phyloP scores from a whole-genome alignment of 352 stramenopile genomes.

The Pythium graminicola region DNA sequence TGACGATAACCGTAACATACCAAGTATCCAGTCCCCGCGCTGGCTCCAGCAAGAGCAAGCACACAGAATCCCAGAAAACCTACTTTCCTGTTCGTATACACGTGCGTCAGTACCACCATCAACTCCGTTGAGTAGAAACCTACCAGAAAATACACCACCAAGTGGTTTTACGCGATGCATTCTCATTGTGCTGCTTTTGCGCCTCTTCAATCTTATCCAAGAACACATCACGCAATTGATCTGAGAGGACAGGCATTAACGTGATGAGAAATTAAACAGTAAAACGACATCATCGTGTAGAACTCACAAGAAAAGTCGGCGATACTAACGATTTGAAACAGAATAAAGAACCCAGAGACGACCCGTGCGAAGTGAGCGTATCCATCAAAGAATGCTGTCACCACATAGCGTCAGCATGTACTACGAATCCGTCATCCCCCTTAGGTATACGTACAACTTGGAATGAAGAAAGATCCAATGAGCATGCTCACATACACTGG shows the following conservation, averaged over 20 bases:
- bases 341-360: slow-evolving; percentile 60
- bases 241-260: slow-evolving; percentile 17
- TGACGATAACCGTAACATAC: no score
- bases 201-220: slow-evolving; percentile 45
- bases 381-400: slow-evolving; percentile 54
- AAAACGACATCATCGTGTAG: slow-evolving; percentile 29
- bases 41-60: slow-evolving; percentile 45
- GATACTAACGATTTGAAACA: slow-evolving; percentile 77
- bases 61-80: slow-evolving; percentile 67
- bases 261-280: slow-evolving; percentile 5
- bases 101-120: neutral
- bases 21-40: slow-evolving; percentile 37
- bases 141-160: slow-evolving; percentile 15
- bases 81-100: slow-evolving; percentile 23
- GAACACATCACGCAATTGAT: slow-evolving; percentile 52
- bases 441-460: slow-evolving; percentile 28
- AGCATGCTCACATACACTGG: slow-evolving; percentile 45
- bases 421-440: neutral
- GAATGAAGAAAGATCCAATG: slow-evolving; percentile 68
- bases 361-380: slow-evolving; percentile 52
- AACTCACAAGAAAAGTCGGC: slow-evolving; percentile 66
- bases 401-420: neutral
- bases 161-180: neutral
- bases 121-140: neutral
- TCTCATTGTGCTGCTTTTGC: slow-evolving; percentile 23